These are phyloP conservation scores for Epichloe hybrida DNA, from an alignment of 2,329 filamentous ascomycete genomes.

Conservation along the genomic window DNA sequence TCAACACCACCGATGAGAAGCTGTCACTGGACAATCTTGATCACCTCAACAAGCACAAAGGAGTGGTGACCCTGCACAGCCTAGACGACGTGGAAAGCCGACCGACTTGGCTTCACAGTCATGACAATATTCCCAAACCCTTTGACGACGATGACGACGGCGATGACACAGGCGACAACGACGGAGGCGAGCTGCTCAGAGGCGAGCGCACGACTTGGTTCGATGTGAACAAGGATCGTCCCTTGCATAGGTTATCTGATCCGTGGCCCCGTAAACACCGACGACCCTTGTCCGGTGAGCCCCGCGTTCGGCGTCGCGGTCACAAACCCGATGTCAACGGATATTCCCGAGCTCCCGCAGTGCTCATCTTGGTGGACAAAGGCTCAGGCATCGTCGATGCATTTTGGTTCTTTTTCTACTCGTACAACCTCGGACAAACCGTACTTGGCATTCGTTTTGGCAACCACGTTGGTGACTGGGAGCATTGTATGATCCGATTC, in stretches of 20 bases:
- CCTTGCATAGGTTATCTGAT: conserved; percentile 36
- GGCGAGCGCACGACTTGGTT: conserved; percentile 33
- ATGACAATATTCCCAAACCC: conserved; percentile 55
- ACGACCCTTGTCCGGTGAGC: conserved; percentile 9
- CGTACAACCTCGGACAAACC: conserved; percentile 88
- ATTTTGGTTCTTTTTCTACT: conserved; percentile 99
- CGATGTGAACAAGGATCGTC: conserved; percentile 36
- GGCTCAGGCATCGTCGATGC: conserved; percentile 78
- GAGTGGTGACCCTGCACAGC: conserved; percentile 66
- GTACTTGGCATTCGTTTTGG: conserved; percentile 85
- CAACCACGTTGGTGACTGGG: conserved; percentile 97
- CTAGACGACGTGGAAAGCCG: conserved; percentile 75
- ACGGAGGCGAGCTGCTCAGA: conserved; percentile 19
- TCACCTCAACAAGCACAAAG: conserved; percentile 47
- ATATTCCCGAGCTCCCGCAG: conserved; percentile 68
- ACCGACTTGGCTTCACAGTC: conserved; percentile 72
- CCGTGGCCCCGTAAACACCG: conserved; percentile 25
- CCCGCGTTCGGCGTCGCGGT: conserved; percentile 13
- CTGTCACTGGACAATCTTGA: conserved; percentile 52
- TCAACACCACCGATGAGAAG: conserved; percentile 28
- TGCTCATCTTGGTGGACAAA: conserved; percentile 79
- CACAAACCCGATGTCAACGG: conserved; percentile 49
- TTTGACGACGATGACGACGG: conserved; percentile 30
- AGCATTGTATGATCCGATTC: conserved; percentile 87
- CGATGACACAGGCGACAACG: conserved; percentile 15